phyloP scores from a whole-genome alignment of 2,329 filamentous ascomycete genomes.

The Lachnellula hyalina region DNA sequence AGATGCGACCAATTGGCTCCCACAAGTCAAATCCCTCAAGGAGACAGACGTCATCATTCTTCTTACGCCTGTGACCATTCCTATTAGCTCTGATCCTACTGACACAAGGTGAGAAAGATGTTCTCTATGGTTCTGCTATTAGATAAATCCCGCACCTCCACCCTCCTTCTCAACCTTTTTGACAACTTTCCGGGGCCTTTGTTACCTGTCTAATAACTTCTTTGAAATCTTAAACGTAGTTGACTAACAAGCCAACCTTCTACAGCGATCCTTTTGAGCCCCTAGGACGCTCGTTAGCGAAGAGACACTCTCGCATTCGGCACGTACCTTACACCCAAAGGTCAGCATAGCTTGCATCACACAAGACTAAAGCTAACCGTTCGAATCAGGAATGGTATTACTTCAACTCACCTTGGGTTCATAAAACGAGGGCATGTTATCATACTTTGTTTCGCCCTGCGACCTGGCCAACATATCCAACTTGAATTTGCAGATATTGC shows the following conservation, averaged over 20 bases:
- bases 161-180: too few species aligned
- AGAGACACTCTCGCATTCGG: conserved; percentile 54
- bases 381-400: conserved; percentile 41
- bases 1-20: conserved; percentile 40
- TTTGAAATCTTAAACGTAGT: too few species aligned
- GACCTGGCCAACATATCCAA: conserved; percentile 43
- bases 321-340: conserved; percentile 67
- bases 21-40: conserved; percentile 40
- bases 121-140: too few species aligned
- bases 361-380: conserved; percentile 3
- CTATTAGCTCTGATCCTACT: conserved; percentile 36
- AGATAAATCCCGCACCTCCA: too few species aligned
- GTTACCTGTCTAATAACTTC: too few species aligned
- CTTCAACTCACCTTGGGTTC: conserved; percentile 33
- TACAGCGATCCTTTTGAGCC: conserved; percentile 67
- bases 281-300: conserved; percentile 58
- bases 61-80: conserved; percentile 52
- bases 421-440: conserved; percentile 35
- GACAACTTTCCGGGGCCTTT: too few species aligned
- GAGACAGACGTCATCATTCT: conserved; percentile 54
- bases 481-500: conserved; percentile 42
- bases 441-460: conserved; percentile 42
- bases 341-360: conserved; percentile 21
- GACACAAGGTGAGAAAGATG: conserved; percentile 25
- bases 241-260: background rate